Percentiles rank a stretch among this genome's conserved stretches.
phyloP scores from a whole-genome alignment of 2,329 filamentous ascomycete species.

The Botrytis deweyae region DNA sequence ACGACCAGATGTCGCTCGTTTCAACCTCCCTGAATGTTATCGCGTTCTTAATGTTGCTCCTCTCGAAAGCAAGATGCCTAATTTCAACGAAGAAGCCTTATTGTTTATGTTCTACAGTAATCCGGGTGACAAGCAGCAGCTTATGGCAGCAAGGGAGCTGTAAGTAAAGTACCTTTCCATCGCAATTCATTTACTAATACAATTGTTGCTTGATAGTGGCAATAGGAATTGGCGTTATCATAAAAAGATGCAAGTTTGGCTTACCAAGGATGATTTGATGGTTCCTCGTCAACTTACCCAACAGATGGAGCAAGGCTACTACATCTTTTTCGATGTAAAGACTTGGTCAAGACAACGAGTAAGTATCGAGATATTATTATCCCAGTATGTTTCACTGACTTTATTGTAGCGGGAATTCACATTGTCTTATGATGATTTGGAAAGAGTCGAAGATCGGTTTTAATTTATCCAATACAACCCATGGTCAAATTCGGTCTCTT shows the following conservation, averaged over 20 bases:
- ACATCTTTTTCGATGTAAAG: slow-evolving; percentile 64
- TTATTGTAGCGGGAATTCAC: slow-evolving; percentile 56
- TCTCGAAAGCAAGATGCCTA: slow-evolving; percentile 63
- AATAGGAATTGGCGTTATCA: slow-evolving; percentile 68
- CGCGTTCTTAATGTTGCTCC: slow-evolving; percentile 64
- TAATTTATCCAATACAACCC: slow-evolving; percentile 3
- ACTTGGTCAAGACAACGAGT: slow-evolving; percentile 64
- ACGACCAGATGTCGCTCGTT: slow-evolving; percentile 56
- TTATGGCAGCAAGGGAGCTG: slow-evolving; percentile 63
- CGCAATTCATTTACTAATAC: slow-evolving; percentile 21
- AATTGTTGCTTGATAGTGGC: slow-evolving; percentile 45
- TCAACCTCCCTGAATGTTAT: slow-evolving; percentile 64
- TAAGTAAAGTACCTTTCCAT: slow-evolving; percentile 41
- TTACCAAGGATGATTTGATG: slow-evolving; percentile 68
- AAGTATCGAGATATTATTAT: slow-evolving; percentile 38
- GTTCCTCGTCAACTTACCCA: slow-evolving; percentile 58
- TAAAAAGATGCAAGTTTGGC: slow-evolving; percentile 64
- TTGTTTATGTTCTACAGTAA: slow-evolving; percentile 71
- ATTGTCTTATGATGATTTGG: slow-evolving; percentile 61
- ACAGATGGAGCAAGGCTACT: slow-evolving; percentile 63
- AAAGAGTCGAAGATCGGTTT: slow-evolving; percentile 43
- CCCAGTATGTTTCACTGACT: background rate
- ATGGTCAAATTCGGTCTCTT: background rate
- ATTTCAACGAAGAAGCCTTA: slow-evolving; percentile 67
- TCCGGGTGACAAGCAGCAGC: slow-evolving; percentile 61